phyloP scores from a whole-genome alignment of 2,329 filamentous ascomycete genomes.

The Aspergillus quadricinctus region DNA sequence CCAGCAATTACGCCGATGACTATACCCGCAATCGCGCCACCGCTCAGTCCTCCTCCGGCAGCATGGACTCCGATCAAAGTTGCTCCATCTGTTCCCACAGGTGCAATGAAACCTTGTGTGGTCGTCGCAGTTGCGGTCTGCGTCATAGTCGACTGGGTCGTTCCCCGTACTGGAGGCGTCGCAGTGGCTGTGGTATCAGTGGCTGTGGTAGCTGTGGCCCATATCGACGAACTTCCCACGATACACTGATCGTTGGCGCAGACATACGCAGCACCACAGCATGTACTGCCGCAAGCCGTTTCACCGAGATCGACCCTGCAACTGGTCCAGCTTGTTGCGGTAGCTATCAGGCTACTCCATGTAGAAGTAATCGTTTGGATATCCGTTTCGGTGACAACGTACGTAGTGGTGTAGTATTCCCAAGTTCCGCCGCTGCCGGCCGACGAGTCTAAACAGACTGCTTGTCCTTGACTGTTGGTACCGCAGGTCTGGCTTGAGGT shows the following conservation, averaged over 20 bases:
- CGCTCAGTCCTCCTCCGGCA: conserved; percentile 38
- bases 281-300: conserved; percentile 40
- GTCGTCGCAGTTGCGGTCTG: conserved; percentile 38
- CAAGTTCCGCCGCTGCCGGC: conserved; percentile 41
- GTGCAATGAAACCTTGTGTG: conserved; percentile 43
- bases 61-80: conserved; percentile 32
- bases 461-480: conserved; percentile 47
- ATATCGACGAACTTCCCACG: conserved; percentile 38
- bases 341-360: conserved; percentile 41
- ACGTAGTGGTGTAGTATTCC: conserved; percentile 56
- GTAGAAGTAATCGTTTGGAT: conserved; percentile 51
- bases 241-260: conserved; percentile 41
- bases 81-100: conserved; percentile 41
- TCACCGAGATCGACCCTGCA: conserved; percentile 48
- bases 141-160: conserved; percentile 44
- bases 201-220: conserved; percentile 22
- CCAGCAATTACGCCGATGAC: conserved; percentile 47
- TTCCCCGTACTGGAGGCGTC: conserved; percentile 41
- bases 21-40: conserved; percentile 49
- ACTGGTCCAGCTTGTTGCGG: conserved; percentile 24
- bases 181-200: conserved; percentile 30
- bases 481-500: conserved; percentile 42
- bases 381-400: conserved; percentile 49
- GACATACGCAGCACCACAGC: conserved; percentile 42
- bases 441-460: conserved; percentile 37